Conservation (phyloP, 345 rosid species). For the Lumnitzera racemosa region DNA sequence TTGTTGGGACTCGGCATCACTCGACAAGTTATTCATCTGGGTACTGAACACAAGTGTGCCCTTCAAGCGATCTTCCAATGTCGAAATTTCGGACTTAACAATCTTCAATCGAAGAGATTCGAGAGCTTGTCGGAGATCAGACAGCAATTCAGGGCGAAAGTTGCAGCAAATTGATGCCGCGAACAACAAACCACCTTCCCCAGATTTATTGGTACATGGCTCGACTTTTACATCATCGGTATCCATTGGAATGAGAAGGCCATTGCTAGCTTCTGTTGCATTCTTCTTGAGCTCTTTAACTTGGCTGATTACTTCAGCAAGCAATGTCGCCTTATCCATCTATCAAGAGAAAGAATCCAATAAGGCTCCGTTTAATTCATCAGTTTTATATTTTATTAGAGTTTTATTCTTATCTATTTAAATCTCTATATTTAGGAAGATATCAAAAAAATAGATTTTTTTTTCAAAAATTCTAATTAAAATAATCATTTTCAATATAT, state of each 20-base stretch:
- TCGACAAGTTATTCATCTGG: not conserved
- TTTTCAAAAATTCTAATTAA: too few species aligned
- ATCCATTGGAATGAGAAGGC: constrained; percentile 45
- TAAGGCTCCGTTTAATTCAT: not conserved
- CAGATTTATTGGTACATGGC: constrained; percentile 4
- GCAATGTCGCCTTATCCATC: constrained; percentile 82
- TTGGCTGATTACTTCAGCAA: constrained; percentile 52
- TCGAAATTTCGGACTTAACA: constrained; percentile 41
- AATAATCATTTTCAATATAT: too few species aligned
- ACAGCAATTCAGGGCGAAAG: constrained; percentile 37
- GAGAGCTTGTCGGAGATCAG: constrained; percentile 40
- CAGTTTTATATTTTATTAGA: not conserved
- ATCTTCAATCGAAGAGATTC: constrained; percentile 37
- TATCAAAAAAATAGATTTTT: too few species aligned
- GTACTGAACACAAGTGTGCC: constrained; percentile 31
- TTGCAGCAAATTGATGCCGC: constrained; percentile 50
- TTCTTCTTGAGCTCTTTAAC: constrained; percentile 41
- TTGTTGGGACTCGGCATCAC: constrained; percentile 10
- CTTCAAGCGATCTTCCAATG: constrained; percentile 43
- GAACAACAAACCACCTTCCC: constrained; percentile 14
- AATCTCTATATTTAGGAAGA: too few species aligned
- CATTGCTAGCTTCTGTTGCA: constrained; percentile 39
- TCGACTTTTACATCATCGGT: constrained; percentile 52
- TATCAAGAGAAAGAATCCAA: constrained; percentile 4
- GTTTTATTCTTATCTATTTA: too few species aligned